phyloP scores from a whole-genome alignment of 2,329 filamentous ascomycete species.

The Microsporum audouinii region DNA sequence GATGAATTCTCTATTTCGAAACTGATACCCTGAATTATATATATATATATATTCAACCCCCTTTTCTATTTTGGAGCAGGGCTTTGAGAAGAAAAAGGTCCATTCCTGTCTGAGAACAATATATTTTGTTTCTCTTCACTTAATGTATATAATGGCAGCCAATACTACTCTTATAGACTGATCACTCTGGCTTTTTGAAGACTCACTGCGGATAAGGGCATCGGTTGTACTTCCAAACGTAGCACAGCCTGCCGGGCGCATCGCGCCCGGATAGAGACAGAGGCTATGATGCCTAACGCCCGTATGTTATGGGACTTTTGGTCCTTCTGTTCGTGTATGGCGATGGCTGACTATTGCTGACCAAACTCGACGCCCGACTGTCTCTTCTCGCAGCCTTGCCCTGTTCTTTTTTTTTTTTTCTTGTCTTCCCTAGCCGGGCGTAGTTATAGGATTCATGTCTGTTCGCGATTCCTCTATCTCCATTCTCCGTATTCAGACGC shows the following conservation, averaged over 20 bases:
- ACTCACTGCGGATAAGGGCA: not conserved
- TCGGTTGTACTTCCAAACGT: not conserved
- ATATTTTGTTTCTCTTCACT: not conserved
- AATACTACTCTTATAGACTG: slow-evolving; percentile 1
- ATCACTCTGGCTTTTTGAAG: not conserved
- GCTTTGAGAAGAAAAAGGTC: not conserved
- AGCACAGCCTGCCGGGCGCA: not conserved
- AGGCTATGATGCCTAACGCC: not conserved
- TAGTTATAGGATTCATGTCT: not conserved
- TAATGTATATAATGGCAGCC: slow-evolving; percentile 1
- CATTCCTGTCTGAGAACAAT: not conserved
- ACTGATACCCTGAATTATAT: not conserved
- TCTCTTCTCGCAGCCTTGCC: not conserved
- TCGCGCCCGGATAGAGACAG: not conserved
- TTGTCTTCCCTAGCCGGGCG: not conserved
- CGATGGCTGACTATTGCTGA: not conserved
- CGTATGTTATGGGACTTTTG: not conserved
- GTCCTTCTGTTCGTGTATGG: not conserved
- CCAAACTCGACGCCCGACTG: not conserved
- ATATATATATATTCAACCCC: not conserved
- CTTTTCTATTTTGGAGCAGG: not conserved
- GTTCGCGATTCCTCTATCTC: not conserved
- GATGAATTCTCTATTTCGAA: not conserved
- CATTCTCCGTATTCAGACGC: not conserved
- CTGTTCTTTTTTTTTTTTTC: not conserved